Base-by-base conservation (phyloP, 2,329 filamentous ascomycete species). In the Trichoderma simmonsii region DNA sequence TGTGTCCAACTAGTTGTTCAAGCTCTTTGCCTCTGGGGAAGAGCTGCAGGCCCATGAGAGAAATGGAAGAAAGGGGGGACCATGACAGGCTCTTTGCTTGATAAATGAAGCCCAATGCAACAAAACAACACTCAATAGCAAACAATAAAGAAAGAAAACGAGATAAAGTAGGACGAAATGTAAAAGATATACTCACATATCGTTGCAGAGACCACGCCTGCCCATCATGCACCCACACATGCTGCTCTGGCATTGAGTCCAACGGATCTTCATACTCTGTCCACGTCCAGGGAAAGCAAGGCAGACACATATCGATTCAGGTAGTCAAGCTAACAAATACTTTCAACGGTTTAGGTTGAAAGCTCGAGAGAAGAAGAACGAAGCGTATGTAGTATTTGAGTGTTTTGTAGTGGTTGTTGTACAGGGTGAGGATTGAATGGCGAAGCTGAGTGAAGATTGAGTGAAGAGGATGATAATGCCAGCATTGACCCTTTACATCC, bases 281-380 rank as follows among this genome's bases (percentile, higher is more conserved):
- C 81, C 78, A 86, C 73, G 77, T 86, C 85, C 77, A 85, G 0
- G 86, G 83, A 78, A 87, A 88, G 76, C 85, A 87, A 6, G 84
- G 83, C n/a, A 87, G 80, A 75, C 87, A 89, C 86, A 89, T 88
- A 21, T 61, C 57, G 12, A 28, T 39, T 21, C 11, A 18, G 3
- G 26, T 56, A 14, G 12, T 8, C 8, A 3, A 28, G 12, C 12
- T 3, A 62, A 39, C n/a, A 36, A 39, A 36, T 18, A 62, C 12
- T 12, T 24, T 39, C 32, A 18, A 62, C 2, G 21, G 0, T 11
- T 12, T 3, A 12, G 5, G 24, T 8, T 21, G 34, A 24, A 6
- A 39, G 39, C 21, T 21, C 6, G 11, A 3, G 56, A 24, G 2
- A 11, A 57, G 32, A 28, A 28, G 9, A 18, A 3, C 28, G 6